Evolutionary conservation across 371 early-diverging fungal genomes (phyloP).

Genomic region (Entomophthora muscae): DNA sequence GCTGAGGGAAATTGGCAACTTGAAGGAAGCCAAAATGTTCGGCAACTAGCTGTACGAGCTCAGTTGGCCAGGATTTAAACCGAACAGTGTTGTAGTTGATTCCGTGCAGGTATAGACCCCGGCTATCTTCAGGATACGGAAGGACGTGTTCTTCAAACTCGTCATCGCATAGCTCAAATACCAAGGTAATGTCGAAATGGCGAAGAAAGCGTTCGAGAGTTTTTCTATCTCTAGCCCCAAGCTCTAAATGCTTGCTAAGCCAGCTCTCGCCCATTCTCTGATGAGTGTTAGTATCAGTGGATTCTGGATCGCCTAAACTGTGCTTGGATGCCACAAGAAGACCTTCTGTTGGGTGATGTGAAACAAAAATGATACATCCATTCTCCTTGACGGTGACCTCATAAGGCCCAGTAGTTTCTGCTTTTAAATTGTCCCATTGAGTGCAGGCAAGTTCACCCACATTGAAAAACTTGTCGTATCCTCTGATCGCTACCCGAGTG

Average conservation of each 20-base stretch:
- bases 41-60: conserved; percentile 39
- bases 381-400: conserved; percentile 89
- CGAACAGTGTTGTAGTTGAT: conserved; percentile 59
- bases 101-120: conserved; percentile 86
- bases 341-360: conserved; percentile 25
- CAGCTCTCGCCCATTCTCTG: conserved; percentile 58
- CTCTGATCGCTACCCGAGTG: conserved; percentile 47
- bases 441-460: conserved; percentile 37
- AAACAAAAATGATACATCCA: conserved; percentile 82
- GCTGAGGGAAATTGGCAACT: conserved; percentile 24
- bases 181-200: conserved; percentile 54
- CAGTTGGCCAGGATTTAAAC: conserved; percentile 50
- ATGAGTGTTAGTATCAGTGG: conserved; percentile 22
- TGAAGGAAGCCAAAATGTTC: conserved; percentile 50
- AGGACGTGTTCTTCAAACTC: conserved; percentile 87
- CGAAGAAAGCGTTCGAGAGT: conserved; percentile 59
- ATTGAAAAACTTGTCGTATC: conserved; percentile 94
- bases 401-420: conserved; percentile 61
- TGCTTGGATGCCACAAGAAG: conserved; percentile 89
- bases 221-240: conserved; percentile 22
- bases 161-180: conserved; percentile 87
- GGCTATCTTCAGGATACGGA: conserved; percentile 50
- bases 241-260: conserved; percentile 47
- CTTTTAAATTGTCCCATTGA: conserved; percentile 32
- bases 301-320: conserved; percentile 19